These are phyloP conservation scores for Eutypa lata DNA, from an alignment of 2,329 filamentous ascomycete genomes.

Conservation along the genomic window DNA sequence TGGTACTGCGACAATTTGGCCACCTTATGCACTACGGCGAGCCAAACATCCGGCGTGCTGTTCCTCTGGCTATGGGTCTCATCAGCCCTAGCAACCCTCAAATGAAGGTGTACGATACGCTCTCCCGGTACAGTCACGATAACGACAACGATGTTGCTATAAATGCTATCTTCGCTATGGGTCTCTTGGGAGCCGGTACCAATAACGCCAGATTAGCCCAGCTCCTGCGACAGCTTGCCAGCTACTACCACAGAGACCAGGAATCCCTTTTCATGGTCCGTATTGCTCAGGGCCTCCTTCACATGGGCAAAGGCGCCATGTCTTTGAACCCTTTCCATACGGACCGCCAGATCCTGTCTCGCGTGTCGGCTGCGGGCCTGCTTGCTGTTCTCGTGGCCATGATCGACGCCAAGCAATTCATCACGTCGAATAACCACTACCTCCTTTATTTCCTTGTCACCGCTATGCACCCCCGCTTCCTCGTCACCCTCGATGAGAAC, in stretches of 20 bases:
- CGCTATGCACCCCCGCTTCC: constrained; percentile 94
- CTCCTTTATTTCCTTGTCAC: constrained; percentile 96
- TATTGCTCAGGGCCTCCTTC: constrained; percentile 92
- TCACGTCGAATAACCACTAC: constrained; percentile 71
- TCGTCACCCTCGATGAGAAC: constrained; percentile 93
- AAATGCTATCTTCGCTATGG: constrained; percentile 99
- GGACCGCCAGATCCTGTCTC: constrained; percentile 90
- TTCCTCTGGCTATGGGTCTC: constrained; percentile 93
- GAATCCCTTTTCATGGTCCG: constrained; percentile 98
- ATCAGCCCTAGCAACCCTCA: constrained; percentile 97
- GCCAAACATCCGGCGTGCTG: constrained; percentile 92
- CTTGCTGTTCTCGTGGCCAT: constrained; percentile 88
- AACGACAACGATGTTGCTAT: constrained; percentile 98
- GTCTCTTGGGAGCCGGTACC: constrained; percentile 90
- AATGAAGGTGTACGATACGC: constrained; percentile 99
- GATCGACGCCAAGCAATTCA: constrained; percentile 90
- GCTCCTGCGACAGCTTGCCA: constrained; percentile 87
- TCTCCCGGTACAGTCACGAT: constrained; percentile 97
- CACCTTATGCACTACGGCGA: constrained; percentile 99
- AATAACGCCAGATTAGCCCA: constrained; percentile 97
- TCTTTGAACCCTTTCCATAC: constrained; percentile 99
- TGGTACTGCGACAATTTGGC: constrained; percentile 95
- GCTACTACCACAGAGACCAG: constrained; percentile 96
- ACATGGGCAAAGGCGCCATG: constrained; percentile 99
- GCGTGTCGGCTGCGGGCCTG: constrained; percentile 84